These are phyloP conservation scores for Dorcoceras hygrometricum DNA, from an alignment of 257 asterid species.

Conservation along the genomic window DNA sequence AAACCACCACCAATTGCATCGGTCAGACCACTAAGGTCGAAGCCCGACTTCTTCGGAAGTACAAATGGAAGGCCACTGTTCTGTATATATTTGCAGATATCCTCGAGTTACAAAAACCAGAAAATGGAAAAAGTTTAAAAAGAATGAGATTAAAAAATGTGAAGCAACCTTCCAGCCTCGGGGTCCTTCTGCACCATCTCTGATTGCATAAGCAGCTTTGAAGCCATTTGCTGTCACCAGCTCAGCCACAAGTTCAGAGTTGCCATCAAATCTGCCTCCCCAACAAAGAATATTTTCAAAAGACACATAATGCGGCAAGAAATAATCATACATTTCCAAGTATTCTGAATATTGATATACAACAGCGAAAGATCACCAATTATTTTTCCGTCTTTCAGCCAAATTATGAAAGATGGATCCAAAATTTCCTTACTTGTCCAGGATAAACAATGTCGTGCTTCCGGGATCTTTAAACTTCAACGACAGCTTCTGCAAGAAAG, in stretches of 20 bases:
- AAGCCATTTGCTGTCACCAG: conserved; percentile 87
- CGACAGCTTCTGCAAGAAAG: conserved; percentile 69
- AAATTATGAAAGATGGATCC: conserved; percentile 4
- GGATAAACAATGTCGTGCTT: conserved; percentile 73
- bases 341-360: too few species aligned
- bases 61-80: neutral
- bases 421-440: conserved; percentile 89
- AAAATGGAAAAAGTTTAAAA: neutral
- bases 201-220: conserved; percentile 91
- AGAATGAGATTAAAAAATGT: neutral
- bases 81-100: neutral
- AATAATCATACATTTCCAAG: too few species aligned
- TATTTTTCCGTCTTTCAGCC: too few species aligned
- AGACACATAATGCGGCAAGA: neutral
- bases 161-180: conserved; percentile 56
- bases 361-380: too few species aligned
- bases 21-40: conserved; percentile 36
- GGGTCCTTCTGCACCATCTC: conserved; percentile 85
- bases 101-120: neutral
- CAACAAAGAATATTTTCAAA: conserved; percentile 26
- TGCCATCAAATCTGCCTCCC: conserved; percentile 99
- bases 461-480: conserved; percentile 78
- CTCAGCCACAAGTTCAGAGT: conserved; percentile 96
- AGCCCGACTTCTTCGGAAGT: conserved; percentile 19
- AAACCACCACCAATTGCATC: conserved; percentile 33